Percentiles rank a stretch among this genome's conserved stretches.
These are phyloP conservation scores for Gossypium australe DNA, from an alignment of 345 rosid genomes.

Conservation along the genomic window DNA sequence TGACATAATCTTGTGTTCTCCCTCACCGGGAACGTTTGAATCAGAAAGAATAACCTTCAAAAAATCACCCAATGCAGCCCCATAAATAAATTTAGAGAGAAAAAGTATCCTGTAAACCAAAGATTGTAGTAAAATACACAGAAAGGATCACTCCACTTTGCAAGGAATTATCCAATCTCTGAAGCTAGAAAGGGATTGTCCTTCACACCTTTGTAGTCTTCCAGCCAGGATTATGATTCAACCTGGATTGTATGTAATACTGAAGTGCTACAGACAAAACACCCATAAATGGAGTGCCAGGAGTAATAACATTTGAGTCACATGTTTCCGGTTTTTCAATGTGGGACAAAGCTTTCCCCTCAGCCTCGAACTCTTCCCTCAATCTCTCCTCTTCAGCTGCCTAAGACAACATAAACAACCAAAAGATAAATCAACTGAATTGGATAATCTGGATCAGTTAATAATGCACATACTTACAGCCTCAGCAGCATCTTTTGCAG, in stretches of 20 bases:
- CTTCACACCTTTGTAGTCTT: slow-evolving; percentile 67
- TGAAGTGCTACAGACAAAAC: slow-evolving; percentile 85
- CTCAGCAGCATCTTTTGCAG: slow-evolving; percentile 96
- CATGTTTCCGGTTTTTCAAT: slow-evolving; percentile 75
- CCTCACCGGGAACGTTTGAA: slow-evolving; percentile 95
- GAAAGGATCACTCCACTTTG: slow-evolving; percentile 48
- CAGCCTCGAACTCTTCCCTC: slow-evolving; percentile 71
- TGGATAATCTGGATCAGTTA: not conserved
- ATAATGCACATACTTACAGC: slow-evolving; percentile 46
- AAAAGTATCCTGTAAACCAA: slow-evolving; percentile 46
- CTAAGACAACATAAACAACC: slow-evolving; percentile 30
- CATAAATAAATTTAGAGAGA: slow-evolving; percentile 55
- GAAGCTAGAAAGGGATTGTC: slow-evolving; percentile 23
- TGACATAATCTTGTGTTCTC: slow-evolving; percentile 98
- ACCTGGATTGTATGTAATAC: slow-evolving; percentile 76
- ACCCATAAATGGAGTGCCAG: slow-evolving; percentile 93
- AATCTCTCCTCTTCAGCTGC: slow-evolving; percentile 92
- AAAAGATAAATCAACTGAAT: slow-evolving; percentile 9
- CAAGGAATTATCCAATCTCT: slow-evolving; percentile 45
- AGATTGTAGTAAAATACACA: slow-evolving; percentile 26
- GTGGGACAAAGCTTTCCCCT: slow-evolving; percentile 46
- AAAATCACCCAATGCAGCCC: slow-evolving; percentile 55
- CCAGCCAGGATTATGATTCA: slow-evolving; percentile 85
- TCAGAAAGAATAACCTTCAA: slow-evolving; percentile 98
- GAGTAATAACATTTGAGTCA: slow-evolving; percentile 97